phyloP scores from a whole-genome alignment of 257 asterid species.

The Nicotiana knightiana region DNA sequence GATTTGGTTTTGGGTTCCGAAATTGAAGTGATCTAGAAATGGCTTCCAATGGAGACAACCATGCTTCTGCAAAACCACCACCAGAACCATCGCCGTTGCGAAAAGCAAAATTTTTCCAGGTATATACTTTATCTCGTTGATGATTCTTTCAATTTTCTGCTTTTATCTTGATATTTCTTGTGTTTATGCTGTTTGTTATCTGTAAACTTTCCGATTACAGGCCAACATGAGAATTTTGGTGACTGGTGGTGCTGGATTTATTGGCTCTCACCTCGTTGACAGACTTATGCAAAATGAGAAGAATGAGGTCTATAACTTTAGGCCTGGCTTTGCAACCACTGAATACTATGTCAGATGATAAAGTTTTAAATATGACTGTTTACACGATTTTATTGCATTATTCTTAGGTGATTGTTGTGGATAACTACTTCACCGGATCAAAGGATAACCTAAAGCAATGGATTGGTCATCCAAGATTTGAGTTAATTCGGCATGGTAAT shows the following conservation, averaged over 20 bases:
- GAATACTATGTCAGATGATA: background rate
- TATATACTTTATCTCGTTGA: constrained; percentile 10
- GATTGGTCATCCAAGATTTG: constrained; percentile 97
- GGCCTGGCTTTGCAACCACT: background rate
- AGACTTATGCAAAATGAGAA: constrained; percentile 90
- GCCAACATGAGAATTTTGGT: constrained; percentile 95
- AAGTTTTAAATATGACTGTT: background rate
- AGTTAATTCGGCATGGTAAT: constrained; percentile 94
- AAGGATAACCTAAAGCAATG: constrained; percentile 88
- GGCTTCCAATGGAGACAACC: constrained; percentile 69
- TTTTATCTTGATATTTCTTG: background rate
- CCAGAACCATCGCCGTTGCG: constrained; percentile 97
- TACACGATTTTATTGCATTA: background rate
- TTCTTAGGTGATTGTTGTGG: constrained; percentile 78
- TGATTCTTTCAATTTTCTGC: background rate
- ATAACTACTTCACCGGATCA: constrained; percentile 95
- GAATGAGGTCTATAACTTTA: constrained; percentile 56
- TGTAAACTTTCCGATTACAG: constrained; percentile 27
- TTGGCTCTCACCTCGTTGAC: constrained; percentile 97
- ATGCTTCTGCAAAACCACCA: constrained; percentile 63
- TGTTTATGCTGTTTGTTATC: background rate
- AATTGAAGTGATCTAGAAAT: constrained; percentile 29
- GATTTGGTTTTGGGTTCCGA: constrained; percentile 10
- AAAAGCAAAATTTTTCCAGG: constrained; percentile 87
- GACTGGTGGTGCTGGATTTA: constrained; percentile 99